Evolutionary conservation across 192 early-diverging fungal genomes (phyloP).

Genomic region (Thamnidium elegans): DNA sequence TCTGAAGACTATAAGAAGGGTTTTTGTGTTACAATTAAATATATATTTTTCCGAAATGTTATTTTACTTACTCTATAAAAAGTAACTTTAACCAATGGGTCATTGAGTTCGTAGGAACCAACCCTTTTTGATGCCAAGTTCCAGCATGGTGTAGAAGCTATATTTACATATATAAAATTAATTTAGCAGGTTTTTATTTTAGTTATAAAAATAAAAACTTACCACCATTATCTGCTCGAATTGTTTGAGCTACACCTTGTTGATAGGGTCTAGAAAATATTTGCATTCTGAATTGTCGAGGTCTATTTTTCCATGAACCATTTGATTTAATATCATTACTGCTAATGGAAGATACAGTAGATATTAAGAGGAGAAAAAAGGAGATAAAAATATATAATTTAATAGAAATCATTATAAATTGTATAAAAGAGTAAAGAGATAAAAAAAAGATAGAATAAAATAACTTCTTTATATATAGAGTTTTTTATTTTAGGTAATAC

Average conservation of each 20-base stretch:
- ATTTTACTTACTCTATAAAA: conserved; percentile 16
- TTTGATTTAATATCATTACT: neutral
- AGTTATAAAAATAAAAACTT: neutral
- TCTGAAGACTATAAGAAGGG: conserved; percentile 11
- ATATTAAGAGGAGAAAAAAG: neutral
- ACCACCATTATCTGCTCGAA: conserved; percentile 9
- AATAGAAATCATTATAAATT: too few species aligned
- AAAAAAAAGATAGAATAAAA: too few species aligned
- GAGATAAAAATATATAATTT: neutral
- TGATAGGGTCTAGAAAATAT: conserved; percentile 11
- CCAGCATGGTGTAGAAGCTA: conserved; percentile 13
- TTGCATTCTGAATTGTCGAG: conserved; percentile 20
- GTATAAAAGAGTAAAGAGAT: too few species aligned
- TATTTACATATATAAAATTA: neutral
- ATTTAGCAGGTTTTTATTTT: neutral
- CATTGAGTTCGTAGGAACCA: conserved; percentile 9
- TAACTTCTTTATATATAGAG: too few species aligned
- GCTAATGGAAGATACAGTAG: neutral
- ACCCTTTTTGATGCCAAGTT: conserved; percentile 11
- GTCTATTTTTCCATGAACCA: conserved; percentile 5
- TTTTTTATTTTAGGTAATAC: too few species aligned
- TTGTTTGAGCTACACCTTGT: conserved; percentile 6
- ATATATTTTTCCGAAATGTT: neutral
- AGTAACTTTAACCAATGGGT: conserved; percentile 16
- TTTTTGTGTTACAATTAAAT: neutral